A percentile compares a stretch with the other conserved stretches of the same genome.
Conservation (phyloP, 345 rosid species). For the Lumnitzera littorea region DNA sequence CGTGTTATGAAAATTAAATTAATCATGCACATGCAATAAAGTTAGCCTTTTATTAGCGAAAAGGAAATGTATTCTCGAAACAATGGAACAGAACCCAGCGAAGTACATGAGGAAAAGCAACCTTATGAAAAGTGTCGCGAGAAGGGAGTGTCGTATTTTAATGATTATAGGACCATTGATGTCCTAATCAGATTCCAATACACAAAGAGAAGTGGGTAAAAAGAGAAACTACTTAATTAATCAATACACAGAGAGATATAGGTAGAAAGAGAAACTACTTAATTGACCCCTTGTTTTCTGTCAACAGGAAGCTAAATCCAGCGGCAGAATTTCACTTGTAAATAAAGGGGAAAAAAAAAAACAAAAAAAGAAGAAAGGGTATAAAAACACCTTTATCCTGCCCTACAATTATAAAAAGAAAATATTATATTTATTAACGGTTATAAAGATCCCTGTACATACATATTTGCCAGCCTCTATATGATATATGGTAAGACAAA, state of each 20-base stretch:
- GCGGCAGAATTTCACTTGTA: background rate
- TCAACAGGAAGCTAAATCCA: background rate
- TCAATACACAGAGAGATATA: background rate
- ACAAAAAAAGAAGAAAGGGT: no score
- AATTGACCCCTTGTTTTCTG: slow-evolving; percentile 1
- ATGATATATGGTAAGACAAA: no score
- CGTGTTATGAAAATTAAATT: background rate
- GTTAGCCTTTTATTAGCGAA: background rate
- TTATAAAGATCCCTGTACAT: no score
- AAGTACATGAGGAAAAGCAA: background rate
- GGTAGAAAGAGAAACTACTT: background rate
- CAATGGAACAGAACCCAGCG: no score
- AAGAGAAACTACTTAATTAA: slow-evolving; percentile 1
- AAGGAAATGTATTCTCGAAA: background rate
- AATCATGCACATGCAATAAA: background rate
- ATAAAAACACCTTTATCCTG: background rate
- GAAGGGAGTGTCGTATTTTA: no score
- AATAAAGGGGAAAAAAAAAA: background rate
- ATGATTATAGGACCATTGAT: no score
- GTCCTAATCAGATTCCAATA: background rate
- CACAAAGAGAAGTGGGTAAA: background rate
- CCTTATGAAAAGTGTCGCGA: no score
- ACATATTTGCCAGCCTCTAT: no score
- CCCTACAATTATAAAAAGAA: background rate
- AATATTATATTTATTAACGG: no score